These are phyloP conservation scores for Tolypocladium tropicale DNA, from an alignment of 2,329 filamentous ascomycete genomes.

Conservation along the genomic window DNA sequence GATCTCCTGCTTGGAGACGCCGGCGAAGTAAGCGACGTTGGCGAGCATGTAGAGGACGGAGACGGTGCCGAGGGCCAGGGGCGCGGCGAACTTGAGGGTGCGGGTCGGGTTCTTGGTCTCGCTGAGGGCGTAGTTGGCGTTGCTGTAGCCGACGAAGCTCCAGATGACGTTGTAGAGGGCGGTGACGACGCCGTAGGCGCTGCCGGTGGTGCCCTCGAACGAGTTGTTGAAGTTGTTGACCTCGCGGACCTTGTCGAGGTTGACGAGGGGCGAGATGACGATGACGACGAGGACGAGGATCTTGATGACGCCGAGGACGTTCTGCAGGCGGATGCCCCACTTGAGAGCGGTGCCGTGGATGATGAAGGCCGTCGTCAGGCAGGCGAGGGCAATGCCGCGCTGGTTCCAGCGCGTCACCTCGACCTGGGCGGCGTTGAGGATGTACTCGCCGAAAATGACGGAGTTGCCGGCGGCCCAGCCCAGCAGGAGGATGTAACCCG, in stretches of 20 bases:
- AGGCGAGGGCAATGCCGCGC: constrained; percentile 54
- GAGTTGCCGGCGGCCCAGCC: constrained; percentile 58
- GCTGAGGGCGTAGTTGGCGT: constrained; percentile 55
- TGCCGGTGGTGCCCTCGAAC: constrained; percentile 56
- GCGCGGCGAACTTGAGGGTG: constrained; percentile 56
- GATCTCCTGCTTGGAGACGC: constrained; percentile 42
- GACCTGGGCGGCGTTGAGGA: constrained; percentile 52
- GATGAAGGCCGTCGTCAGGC: constrained; percentile 53
- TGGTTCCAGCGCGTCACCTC: constrained; percentile 58
- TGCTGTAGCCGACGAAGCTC: constrained; percentile 59
- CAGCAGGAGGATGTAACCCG: constrained; percentile 51
- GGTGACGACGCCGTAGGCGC: constrained; percentile 57
- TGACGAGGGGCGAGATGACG: constrained; percentile 50
- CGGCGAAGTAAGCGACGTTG: constrained; percentile 58
- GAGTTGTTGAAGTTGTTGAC: constrained; percentile 53
- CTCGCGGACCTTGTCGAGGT: constrained; percentile 45
- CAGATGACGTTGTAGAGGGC: constrained; percentile 64
- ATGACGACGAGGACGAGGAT: constrained; percentile 56
- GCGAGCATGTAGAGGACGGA: constrained; percentile 55
- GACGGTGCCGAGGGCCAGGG: constrained; percentile 46
- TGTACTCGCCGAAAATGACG: constrained; percentile 61
- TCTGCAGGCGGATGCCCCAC: constrained; percentile 59
- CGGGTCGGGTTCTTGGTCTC: constrained; percentile 56
- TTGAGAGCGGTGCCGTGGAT: constrained; percentile 55
- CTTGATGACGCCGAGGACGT: constrained; percentile 55